Conservation (phyloP, 371 early-diverging fungal genomes). For the Apophysomyces elegans region DNA sequence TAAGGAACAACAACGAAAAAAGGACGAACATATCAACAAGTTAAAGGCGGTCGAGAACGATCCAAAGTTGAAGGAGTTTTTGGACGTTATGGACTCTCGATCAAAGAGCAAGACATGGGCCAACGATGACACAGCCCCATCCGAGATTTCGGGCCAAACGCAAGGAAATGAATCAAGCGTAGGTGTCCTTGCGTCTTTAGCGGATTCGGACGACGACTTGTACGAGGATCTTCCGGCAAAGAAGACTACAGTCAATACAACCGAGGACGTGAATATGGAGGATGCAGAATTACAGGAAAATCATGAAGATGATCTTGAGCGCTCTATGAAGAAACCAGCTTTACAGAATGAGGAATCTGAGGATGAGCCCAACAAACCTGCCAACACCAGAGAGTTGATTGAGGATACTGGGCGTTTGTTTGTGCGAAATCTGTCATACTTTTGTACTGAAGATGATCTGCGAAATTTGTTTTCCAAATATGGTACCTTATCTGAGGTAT, state of each 20-base stretch:
- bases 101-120: constrained; percentile 87
- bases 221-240: constrained; percentile 69
- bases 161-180: constrained; percentile 35
- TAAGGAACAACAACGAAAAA: constrained; percentile 32
- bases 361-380: constrained; percentile 13
- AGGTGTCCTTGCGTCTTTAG: constrained; percentile 41
- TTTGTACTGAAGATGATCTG: constrained; percentile 88
- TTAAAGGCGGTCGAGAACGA: constrained; percentile 71
- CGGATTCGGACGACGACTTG: constrained; percentile 69
- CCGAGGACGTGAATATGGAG: constrained; percentile 33
- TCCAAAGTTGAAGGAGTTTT: constrained; percentile 85
- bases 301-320: constrained; percentile 26
- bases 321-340: constrained; percentile 12
- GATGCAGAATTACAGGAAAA: constrained; percentile 34
- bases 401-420: constrained; percentile 94
- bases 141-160: constrained; percentile 4
- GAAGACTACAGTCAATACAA: constrained; percentile 18
- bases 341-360: constrained; percentile 13
- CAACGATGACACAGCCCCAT: constrained; percentile 78
- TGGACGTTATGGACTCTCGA: constrained; percentile 86
- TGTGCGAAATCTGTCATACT: constrained; percentile 90
- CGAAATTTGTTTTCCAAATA: constrained; percentile 76
- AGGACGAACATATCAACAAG: constrained; percentile 51
- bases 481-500: constrained; percentile 89
- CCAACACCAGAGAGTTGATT: constrained; percentile 66